Percentiles rank a stretch among this genome's conserved stretches.
These are phyloP conservation scores for Nevesoporus exiguus DNA, from an alignment of 768 basidiomycete genomes.

Conservation along the genomic window DNA sequence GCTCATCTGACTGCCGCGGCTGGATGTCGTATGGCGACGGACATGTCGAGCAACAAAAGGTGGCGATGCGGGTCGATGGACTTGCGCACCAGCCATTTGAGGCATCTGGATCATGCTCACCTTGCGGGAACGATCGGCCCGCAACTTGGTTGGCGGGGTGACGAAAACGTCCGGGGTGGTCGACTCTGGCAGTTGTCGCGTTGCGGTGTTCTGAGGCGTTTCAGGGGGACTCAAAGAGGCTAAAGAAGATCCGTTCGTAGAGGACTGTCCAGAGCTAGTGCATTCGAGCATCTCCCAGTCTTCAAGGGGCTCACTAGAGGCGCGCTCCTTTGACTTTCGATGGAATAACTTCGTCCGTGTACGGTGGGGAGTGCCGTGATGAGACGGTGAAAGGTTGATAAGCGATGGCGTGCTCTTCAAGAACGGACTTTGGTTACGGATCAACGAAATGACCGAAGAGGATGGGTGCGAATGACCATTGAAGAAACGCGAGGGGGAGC, in stretches of 20 bases:
- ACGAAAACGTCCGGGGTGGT: slow-evolving; percentile 14
- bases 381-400: slow-evolving; percentile 30
- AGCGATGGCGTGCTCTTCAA: slow-evolving; percentile 35
- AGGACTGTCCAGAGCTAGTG: slow-evolving; percentile 27
- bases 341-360: slow-evolving; percentile 33
- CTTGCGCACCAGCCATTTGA: slow-evolving; percentile 12
- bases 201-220: slow-evolving; percentile 16
- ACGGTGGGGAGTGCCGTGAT: slow-evolving; percentile 29
- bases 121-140: slow-evolving; percentile 22
- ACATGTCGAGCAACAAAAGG: slow-evolving; percentile 33
- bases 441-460: slow-evolving; percentile 32
- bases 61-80: slow-evolving; percentile 30
- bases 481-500: slow-evolving; percentile 32
- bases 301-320: slow-evolving; percentile 32
- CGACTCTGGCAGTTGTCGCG: slow-evolving; percentile 17
- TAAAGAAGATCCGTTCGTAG: slow-evolving; percentile 20
- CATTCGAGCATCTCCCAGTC: slow-evolving; percentile 34
- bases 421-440: slow-evolving; percentile 34
- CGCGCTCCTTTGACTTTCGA: slow-evolving; percentile 34
- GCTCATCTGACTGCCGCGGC: slow-evolving; percentile 27
- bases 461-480: slow-evolving; percentile 31
- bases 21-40: slow-evolving; percentile 34
- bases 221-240: slow-evolving; percentile 20
- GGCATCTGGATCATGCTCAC: slow-evolving; percentile 25
- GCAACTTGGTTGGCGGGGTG: slow-evolving; percentile 6